A percentile compares a stretch with the other conserved stretches of the same genome.
Evolutionary conservation across 495 filamentous ascomycete species (phyloP).

Genomic region (Aspergillus carlsbadensis): DNA sequence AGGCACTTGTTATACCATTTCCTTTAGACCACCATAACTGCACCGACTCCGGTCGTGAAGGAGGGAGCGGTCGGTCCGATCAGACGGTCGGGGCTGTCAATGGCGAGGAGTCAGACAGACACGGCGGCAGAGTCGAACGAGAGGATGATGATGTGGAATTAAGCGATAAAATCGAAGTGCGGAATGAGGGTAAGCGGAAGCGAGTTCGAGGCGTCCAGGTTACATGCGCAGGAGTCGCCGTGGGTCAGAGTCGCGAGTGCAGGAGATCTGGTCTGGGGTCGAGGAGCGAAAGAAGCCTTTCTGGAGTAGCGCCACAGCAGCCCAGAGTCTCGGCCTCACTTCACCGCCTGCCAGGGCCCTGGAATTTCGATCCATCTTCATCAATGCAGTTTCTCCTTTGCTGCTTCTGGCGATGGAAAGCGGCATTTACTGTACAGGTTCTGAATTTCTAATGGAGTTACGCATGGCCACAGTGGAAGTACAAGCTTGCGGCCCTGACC

Average conservation of each 20-base stretch:
- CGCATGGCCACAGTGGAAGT: not conserved
- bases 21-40: slow-evolving; percentile 16
- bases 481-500: not conserved
- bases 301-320: slow-evolving; percentile 13
- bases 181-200: not conserved
- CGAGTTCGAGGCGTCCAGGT: not conserved
- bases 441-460: not conserved
- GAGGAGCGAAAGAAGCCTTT: slow-evolving; percentile 5
- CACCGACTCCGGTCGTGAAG: not conserved
- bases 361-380: not conserved
- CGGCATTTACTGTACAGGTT: not conserved
- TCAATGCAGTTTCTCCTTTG: not conserved
- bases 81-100: slow-evolving; percentile 9
- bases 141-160: not conserved
- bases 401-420: not conserved
- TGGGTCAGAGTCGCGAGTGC: not conserved
- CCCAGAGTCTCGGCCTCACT: slow-evolving; percentile 14
- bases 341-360: slow-evolving; percentile 13
- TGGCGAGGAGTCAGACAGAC: not conserved
- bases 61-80: not conserved
- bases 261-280: not conserved
- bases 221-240: slow-evolving; percentile 4
- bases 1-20: not conserved
- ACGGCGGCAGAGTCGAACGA: not conserved
- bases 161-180: not conserved